Conservation (phyloP, 331 rosid species). For the Prunus yedoensis region DNA sequence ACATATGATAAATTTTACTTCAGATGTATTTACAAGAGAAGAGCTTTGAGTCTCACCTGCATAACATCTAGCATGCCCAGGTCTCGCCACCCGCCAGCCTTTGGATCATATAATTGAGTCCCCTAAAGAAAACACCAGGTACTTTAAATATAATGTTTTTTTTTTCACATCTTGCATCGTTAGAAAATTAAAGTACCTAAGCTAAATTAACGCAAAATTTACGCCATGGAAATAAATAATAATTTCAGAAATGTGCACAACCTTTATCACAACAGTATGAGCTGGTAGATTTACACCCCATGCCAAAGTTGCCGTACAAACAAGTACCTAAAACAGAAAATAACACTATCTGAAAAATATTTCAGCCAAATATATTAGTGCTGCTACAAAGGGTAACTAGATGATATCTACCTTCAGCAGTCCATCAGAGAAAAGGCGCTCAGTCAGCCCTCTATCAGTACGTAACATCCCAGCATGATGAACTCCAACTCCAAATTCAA, state of each 20-base stretch:
- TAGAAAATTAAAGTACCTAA: not conserved
- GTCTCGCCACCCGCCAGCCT: slow-evolving; percentile 99
- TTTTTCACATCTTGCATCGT: not conserved
- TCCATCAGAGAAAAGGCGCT: slow-evolving; percentile 89
- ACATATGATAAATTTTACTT: not conserved
- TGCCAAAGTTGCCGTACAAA: slow-evolving; percentile 96
- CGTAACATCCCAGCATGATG: slow-evolving; percentile 99
- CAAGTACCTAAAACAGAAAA: slow-evolving; percentile 71
- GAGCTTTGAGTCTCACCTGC: slow-evolving; percentile 59
- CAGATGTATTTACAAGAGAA: slow-evolving; percentile 13
- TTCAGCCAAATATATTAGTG: not conserved
- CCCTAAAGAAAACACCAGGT: slow-evolving; percentile 54
- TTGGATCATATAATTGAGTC: slow-evolving; percentile 93
- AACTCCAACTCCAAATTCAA: slow-evolving; percentile 78
- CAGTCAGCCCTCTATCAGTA: slow-evolving; percentile 90
- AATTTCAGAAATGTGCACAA: slow-evolving; percentile 25
- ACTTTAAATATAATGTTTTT: not conserved
- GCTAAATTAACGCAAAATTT: not conserved
- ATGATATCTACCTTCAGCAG: slow-evolving; percentile 63
- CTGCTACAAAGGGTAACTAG: not conserved
- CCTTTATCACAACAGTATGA: slow-evolving; percentile 98
- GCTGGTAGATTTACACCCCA: slow-evolving; percentile 99
- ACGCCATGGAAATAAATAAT: not conserved
- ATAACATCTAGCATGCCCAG: slow-evolving; percentile 99
- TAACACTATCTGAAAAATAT: slow-evolving; percentile 4